phyloP scores from a whole-genome alignment of 1,139 yeast genomes.

The Suhomyces wounanorum region DNA sequence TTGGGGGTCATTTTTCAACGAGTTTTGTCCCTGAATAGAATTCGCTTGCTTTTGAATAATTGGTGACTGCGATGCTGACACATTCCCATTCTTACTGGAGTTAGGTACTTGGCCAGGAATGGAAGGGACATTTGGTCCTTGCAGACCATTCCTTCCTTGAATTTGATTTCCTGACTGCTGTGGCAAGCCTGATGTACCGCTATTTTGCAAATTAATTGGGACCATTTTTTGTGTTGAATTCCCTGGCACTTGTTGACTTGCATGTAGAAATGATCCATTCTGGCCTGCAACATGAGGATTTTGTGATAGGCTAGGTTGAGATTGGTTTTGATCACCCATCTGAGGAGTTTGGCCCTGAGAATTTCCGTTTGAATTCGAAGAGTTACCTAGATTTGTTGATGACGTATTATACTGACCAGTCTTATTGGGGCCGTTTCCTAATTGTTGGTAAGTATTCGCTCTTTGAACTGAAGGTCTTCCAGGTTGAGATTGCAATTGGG shows the following conservation, averaged over 20 bases:
- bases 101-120: not conserved
- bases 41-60: constrained; percentile 8
- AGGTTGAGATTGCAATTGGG: constrained; percentile 6
- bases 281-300: constrained; percentile 7
- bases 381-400: constrained; percentile 16
- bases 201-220: constrained; percentile 9
- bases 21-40: not conserved
- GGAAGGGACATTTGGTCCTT: constrained; percentile 3
- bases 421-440: constrained; percentile 10
- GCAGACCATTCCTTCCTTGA: constrained; percentile 19
- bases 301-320: constrained; percentile 12
- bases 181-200: constrained; percentile 13
- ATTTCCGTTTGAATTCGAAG: constrained; percentile 22
- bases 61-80: constrained; percentile 6
- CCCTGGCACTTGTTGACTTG: constrained; percentile 11
- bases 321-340: constrained; percentile 29
- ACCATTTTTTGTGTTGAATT: constrained; percentile 13
- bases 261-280: constrained; percentile 13
- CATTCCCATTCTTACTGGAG: constrained; percentile 4
- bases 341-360: constrained; percentile 35
- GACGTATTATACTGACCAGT: not conserved
- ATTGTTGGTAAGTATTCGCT: constrained; percentile 16
- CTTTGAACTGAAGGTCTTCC: constrained; percentile 28
- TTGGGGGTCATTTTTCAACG: constrained; percentile 1
- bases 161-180: constrained; percentile 22